Evolutionary conservation across 148 eudicot species (phyloP), one percentile per base, ranked within the genome.

Genomic region (Camellia granthamiana): DNA sequence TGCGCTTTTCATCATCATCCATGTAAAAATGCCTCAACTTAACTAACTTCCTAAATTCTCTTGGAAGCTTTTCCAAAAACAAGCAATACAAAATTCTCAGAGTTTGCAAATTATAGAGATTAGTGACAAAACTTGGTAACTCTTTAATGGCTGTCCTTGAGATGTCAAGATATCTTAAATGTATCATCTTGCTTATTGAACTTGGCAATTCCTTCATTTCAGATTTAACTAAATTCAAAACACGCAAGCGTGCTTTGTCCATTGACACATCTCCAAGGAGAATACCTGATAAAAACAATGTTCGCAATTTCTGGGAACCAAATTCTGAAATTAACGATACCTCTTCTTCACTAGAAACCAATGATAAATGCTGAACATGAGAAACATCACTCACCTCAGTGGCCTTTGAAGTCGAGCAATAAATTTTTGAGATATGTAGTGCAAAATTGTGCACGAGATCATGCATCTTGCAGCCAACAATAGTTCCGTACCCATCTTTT

Each of bases 61-160:
- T 41, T 51, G 67, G 85, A 23, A 83, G 47, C 70, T 51, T 54
- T 7, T 9, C 1, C 16, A 72, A 14, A 14, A 1, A 13, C 3
- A 2, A 0, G 19, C 52, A 49, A 49, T 49, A 4, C 52, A 3
- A 10, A 3, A 65, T 7, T 8, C 58, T 67, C 8, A 83, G 18
- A 2, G 82, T 83, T 21, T 79, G 77, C 77, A 83, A 79, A 69
- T 79, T 60, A 21, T 75, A 69, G 44, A 83, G 85, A 30, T 38
- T 49, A 2, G 63, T 38, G 47, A 83, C 41, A 3, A 65, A 83
- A 4, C 59, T 42, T 2, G 85, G 83, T 56, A 83, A 58, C 6
- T 0, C 4, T 63, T 30, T 11, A 16, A 75, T 74, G 0, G 42
- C 3, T 19, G n/a, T 67, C 0, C 11, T 10, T 2, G 82, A 75